These are phyloP conservation scores for Podila minutissima DNA, from an alignment of 192 early-diverging fungal genomes.

Conservation along the genomic window DNA sequence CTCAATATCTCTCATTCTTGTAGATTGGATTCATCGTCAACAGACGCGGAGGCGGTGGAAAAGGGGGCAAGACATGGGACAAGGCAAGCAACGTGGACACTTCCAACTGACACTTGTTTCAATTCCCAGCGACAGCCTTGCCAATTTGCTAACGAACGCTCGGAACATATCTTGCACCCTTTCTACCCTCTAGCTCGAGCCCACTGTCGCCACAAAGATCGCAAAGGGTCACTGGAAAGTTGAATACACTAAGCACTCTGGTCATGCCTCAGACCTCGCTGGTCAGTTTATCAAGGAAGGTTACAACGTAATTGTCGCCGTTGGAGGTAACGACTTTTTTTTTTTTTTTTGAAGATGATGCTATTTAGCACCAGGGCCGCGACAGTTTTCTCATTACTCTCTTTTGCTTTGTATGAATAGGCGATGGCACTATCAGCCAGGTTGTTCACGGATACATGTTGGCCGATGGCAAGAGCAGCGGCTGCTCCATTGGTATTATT, in stretches of 20 bases:
- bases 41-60: constrained; percentile 43
- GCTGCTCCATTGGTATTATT: constrained; percentile 32
- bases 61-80: constrained; percentile 39
- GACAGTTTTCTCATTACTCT: no score
- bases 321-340: constrained; percentile 21
- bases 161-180: not conserved
- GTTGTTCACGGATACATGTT: constrained; percentile 47
- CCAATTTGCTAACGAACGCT: not conserved
- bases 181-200: constrained; percentile 11
- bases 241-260: constrained; percentile 40
- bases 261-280: constrained; percentile 41
- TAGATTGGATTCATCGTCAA: constrained; percentile 50
- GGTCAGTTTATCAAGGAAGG: constrained; percentile 22
- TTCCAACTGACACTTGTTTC: not conserved
- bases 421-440: constrained; percentile 47
- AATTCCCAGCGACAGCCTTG: not conserved
- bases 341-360: no score
- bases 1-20: not conserved
- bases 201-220: constrained; percentile 13
- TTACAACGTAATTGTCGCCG: constrained; percentile 33
- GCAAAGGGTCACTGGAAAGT: constrained; percentile 24
- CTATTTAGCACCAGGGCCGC: no score
- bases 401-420: not conserved
- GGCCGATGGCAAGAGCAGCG: constrained; percentile 17
- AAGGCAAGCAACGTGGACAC: constrained; percentile 11